These are phyloP conservation scores for Phyllosticta paracitricarpa DNA, from an alignment of 2,329 filamentous ascomycete species.

Conservation along the genomic window DNA sequence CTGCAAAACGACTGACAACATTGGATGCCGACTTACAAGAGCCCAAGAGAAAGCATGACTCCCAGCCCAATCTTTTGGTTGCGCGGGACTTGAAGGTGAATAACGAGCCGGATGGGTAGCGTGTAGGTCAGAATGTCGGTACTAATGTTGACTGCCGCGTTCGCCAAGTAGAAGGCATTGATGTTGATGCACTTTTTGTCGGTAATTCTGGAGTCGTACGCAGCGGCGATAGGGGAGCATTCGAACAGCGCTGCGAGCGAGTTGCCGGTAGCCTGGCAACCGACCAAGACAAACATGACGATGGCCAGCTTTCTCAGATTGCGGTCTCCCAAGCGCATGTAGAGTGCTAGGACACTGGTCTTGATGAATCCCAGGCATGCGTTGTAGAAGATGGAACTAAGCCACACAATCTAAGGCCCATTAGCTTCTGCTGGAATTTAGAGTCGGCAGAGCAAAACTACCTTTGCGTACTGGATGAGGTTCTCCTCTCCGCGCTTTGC, in stretches of 20 bases:
- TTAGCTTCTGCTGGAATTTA: neutral
- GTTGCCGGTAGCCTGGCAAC: slow-evolving; percentile 18
- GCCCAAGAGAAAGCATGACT: slow-evolving; percentile 16
- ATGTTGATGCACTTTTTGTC: slow-evolving; percentile 16
- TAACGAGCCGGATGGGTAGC: slow-evolving; percentile 16
- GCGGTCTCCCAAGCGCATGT: slow-evolving; percentile 34
- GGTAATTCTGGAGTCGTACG: slow-evolving; percentile 16
- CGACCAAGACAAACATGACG: slow-evolving; percentile 32
- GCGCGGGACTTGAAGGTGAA: slow-evolving; percentile 14
- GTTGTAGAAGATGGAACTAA: slow-evolving; percentile 41
- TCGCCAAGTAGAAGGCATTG: slow-evolving; percentile 20
- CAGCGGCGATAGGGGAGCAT: slow-evolving; percentile 16
- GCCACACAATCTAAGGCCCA: slow-evolving; percentile 26
- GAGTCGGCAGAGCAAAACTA: neutral
- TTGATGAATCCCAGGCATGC: slow-evolving; percentile 38
- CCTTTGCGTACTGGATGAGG: slow-evolving; percentile 18
- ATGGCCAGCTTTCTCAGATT: slow-evolving; percentile 27
- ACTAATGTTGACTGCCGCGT: slow-evolving; percentile 16
- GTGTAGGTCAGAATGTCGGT: slow-evolving; percentile 18
- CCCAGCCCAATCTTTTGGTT: slow-evolving; percentile 15
- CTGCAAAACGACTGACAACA: neutral
- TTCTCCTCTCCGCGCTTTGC: slow-evolving; percentile 14
- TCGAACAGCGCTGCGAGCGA: slow-evolving; percentile 17
- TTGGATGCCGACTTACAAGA: slow-evolving; percentile 14
- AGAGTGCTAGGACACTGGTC: slow-evolving; percentile 35